These are phyloP conservation scores for Vigna trinervia DNA, from an alignment of 306 rosid species.

Conservation along the genomic window DNA sequence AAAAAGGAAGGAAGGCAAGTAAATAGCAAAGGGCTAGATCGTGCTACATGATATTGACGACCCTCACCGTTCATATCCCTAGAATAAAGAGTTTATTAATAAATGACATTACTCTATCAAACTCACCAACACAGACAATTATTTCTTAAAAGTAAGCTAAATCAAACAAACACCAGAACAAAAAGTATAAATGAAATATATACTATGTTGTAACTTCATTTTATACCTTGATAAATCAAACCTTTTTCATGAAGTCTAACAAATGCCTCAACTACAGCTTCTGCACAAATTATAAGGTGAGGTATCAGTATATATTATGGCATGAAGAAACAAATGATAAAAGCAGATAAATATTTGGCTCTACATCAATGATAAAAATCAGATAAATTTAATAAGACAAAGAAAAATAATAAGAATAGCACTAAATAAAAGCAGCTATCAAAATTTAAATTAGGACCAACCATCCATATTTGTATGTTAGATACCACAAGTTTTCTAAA, in stretches of 20 bases:
- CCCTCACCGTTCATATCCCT: too few relatives aligned
- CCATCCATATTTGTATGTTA: slow-evolving; percentile 27
- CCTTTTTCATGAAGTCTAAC: slow-evolving; percentile 96
- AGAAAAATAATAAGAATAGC: slow-evolving; percentile 10
- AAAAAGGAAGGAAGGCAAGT: too few relatives aligned
- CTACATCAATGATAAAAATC: slow-evolving; percentile 33
- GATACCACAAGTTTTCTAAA: slow-evolving; percentile 26
- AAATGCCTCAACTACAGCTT: slow-evolving; percentile 96
- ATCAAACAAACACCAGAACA: background rate
- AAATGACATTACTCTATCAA: background rate
- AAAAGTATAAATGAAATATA: slow-evolving; percentile 12
- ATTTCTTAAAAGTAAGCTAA: background rate
- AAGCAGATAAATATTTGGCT: background rate
- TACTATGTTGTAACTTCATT: slow-evolving; percentile 44
- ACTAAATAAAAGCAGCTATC: background rate
- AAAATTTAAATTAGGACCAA: slow-evolving; percentile 17
- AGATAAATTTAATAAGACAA: background rate
- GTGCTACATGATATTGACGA: too few relatives aligned
- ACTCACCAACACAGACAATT: background rate
- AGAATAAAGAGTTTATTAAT: too few relatives aligned
- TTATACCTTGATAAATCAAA: slow-evolving; percentile 90
- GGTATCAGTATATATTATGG: slow-evolving; percentile 50
- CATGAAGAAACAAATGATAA: slow-evolving; percentile 28
- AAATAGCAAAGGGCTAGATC: too few relatives aligned
- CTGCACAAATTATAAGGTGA: slow-evolving; percentile 59